A percentile compares a stretch with the other conserved stretches of the same genome.
Conservation (phyloP, 768 basidiomycete genomes). For the Trametes cinnabarina region DNA sequence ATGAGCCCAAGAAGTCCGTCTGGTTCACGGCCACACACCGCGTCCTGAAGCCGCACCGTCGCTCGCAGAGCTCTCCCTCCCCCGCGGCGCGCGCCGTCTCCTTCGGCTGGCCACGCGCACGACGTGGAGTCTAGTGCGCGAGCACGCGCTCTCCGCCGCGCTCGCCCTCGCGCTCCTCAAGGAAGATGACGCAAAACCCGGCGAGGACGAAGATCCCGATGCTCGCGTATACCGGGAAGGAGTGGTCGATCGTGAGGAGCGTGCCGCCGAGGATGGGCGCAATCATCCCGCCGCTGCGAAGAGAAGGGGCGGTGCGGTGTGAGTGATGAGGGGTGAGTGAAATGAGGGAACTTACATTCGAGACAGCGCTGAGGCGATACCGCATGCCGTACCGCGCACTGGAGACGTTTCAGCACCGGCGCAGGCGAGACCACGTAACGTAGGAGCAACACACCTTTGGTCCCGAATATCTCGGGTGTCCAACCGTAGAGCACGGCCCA, state of each 20-base stretch:
- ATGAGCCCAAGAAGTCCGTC: too few species aligned
- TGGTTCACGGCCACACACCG: too few species aligned
- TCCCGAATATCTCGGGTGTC: constrained; percentile 87
- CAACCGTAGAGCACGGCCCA: constrained; percentile 88
- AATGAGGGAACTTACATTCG: constrained; percentile 55
- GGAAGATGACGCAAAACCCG: constrained; percentile 57
- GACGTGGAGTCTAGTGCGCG: constrained; percentile 13
- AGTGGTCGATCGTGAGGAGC: constrained; percentile 62
- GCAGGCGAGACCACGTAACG: background rate
- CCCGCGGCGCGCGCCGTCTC: too few species aligned
- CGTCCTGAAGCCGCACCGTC: too few species aligned
- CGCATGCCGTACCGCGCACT: constrained; percentile 87
- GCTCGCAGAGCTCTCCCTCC: too few species aligned
- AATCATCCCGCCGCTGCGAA: constrained; percentile 78
- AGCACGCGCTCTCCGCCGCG: constrained; percentile 23
- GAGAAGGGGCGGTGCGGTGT: background rate
- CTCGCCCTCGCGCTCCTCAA: constrained; percentile 52
- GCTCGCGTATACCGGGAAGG: constrained; percentile 77
- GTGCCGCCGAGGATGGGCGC: constrained; percentile 78
- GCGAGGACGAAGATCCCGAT: constrained; percentile 63
- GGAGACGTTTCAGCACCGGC: background rate
- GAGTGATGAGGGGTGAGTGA: background rate
- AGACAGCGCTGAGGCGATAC: constrained; percentile 82
- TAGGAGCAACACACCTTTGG: constrained; percentile 51
- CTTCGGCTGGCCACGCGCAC: too few species aligned